phyloP scores from a whole-genome alignment of 208 protist species.

The Leishmania martiniquensis region DNA sequence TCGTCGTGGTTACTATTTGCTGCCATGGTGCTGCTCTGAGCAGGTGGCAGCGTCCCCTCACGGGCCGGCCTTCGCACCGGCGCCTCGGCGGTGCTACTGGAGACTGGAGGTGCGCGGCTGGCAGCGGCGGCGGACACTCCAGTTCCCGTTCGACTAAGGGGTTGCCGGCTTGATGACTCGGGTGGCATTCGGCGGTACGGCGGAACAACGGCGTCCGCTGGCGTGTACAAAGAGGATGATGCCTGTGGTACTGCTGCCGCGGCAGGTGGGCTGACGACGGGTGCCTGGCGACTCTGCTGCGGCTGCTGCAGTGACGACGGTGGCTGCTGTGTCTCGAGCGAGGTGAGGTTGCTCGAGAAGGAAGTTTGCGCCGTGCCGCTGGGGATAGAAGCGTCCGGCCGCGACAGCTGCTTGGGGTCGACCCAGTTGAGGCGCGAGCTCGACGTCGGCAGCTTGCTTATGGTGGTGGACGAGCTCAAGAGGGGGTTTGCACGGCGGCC shows the following conservation, averaged over 20 bases:
- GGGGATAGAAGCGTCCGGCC: slow-evolving; percentile 14
- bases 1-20: neutral
- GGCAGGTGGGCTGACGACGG: slow-evolving; percentile 30
- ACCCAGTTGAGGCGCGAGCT: slow-evolving; percentile 7
- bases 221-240: slow-evolving; percentile 2
- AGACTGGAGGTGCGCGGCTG: neutral
- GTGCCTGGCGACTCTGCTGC: slow-evolving; percentile 26
- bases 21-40: slow-evolving; percentile 6
- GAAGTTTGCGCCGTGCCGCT: slow-evolving; percentile 19
- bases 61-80: neutral
- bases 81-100: neutral
- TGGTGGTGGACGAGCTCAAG: slow-evolving; percentile 40
- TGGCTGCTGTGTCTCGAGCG: slow-evolving; percentile 3
- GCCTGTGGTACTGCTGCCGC: slow-evolving; percentile 7
- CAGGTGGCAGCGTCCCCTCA: slow-evolving; percentile 25
- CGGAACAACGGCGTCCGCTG: slow-evolving; percentile 35
- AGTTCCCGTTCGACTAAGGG: slow-evolving; percentile 15
- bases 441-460: slow-evolving; percentile 14
- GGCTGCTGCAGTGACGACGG: slow-evolving; percentile 5
- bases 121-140: neutral
- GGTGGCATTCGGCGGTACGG: slow-evolving; percentile 35
- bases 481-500: slow-evolving; percentile 74
- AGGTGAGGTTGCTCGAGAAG: slow-evolving; percentile 13
- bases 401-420: slow-evolving; percentile 23
- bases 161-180: slow-evolving; percentile 8